Percentiles rank a stretch among this genome's conserved stretches.
phyloP scores from a whole-genome alignment of 352 stramenopile species.

The Elongisporangium anandrum region DNA sequence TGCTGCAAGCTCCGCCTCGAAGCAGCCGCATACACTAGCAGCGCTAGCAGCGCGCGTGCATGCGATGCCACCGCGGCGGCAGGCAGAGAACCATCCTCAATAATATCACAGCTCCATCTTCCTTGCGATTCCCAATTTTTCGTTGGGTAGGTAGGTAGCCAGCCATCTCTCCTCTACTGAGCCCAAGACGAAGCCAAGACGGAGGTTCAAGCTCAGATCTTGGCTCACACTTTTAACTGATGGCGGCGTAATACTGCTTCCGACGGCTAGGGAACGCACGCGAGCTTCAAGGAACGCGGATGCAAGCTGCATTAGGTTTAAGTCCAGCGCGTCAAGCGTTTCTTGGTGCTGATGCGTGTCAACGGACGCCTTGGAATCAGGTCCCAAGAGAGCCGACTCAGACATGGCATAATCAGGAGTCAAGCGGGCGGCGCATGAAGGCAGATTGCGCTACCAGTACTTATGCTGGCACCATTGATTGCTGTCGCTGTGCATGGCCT shows the following conservation, averaged over 20 bases:
- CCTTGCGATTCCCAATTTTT: neutral
- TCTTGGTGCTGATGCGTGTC: neutral
- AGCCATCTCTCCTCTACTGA: neutral
- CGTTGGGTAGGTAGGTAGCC: neutral
- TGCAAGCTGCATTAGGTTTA: neutral
- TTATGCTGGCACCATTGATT: too few relatives aligned
- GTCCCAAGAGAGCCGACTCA: neutral
- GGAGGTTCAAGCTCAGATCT: neutral
- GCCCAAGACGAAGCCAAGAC: neutral
- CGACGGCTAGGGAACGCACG: neutral
- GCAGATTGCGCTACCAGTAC: too few relatives aligned
- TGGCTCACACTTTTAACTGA: neutral
- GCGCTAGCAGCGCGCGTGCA: too few relatives aligned
- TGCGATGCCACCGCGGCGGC: too few relatives aligned
- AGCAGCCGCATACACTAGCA: neutral
- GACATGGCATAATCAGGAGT: too few relatives aligned
- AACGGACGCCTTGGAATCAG: neutral
- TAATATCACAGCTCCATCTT: neutral
- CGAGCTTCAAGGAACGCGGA: neutral
- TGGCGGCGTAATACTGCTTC: neutral
- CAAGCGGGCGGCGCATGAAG: too few relatives aligned
- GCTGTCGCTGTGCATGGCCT: too few relatives aligned
- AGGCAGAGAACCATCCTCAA: neutral
- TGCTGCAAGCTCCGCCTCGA: neutral
- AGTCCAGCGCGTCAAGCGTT: too few relatives aligned